These are phyloP conservation scores for Gynostemma pentaphyllum DNA, from an alignment of 306 rosid species.

Conservation along the genomic window DNA sequence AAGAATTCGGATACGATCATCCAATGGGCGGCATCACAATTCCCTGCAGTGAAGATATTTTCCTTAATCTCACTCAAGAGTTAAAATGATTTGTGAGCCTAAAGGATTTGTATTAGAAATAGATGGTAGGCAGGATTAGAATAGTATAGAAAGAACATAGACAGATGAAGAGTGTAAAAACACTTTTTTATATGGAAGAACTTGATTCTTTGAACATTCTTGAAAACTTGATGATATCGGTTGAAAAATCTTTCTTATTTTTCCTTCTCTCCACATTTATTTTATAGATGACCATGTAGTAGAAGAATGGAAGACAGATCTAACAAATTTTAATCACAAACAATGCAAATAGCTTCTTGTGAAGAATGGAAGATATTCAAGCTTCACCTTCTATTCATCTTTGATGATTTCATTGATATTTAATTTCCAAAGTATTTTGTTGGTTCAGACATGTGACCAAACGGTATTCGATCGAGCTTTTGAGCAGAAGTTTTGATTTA, in stretches of 20 bases:
- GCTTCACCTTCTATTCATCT: too few species aligned
- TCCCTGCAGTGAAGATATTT: slow-evolving; percentile 4
- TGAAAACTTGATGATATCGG: neutral
- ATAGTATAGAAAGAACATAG: neutral
- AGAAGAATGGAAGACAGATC: neutral
- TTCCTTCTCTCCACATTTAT: neutral
- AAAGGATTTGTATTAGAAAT: neutral
- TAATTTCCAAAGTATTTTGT: too few species aligned
- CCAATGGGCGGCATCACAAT: slow-evolving; percentile 23
- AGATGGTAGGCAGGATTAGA: neutral
- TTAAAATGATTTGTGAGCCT: neutral
- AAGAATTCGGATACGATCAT: slow-evolving; percentile 21
- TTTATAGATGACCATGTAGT: neutral
- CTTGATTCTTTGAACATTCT: neutral
- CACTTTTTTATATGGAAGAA: neutral
- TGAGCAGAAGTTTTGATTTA: too few species aligned
- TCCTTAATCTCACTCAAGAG: neutral
- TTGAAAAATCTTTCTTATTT: neutral
- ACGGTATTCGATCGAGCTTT: too few species aligned
- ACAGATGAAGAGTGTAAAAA: neutral
- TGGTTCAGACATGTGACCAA: too few species aligned
- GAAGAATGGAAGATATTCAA: too few species aligned
- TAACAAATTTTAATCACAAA: neutral
- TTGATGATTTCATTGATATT: too few species aligned
- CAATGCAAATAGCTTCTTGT: neutral